Percentiles rank a stretch among this genome's conserved stretches.
phyloP scores from a whole-genome alignment of 805 yeast genomes.

The Saturnispora dispora region DNA sequence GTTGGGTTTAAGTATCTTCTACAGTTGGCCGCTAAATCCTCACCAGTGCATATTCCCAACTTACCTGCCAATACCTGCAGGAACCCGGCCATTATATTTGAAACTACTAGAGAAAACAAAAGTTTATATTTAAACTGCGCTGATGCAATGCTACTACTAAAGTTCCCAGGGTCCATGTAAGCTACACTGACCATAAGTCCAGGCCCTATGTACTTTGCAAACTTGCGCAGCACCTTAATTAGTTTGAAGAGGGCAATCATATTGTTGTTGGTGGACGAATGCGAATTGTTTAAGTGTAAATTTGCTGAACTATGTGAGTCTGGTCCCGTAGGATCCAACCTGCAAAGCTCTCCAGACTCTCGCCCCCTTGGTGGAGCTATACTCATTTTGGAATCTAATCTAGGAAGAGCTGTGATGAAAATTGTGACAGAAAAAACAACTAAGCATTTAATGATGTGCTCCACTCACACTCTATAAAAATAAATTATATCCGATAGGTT shows the following conservation, averaged over 20 bases:
- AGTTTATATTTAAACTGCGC: conserved; percentile 66
- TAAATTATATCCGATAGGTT: neutral
- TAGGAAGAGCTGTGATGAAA: neutral
- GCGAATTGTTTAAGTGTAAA: neutral
- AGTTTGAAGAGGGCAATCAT: neutral
- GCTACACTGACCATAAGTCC: conserved; percentile 93
- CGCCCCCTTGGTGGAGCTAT: neutral
- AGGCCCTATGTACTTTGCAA: conserved; percentile 64
- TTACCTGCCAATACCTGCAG: conserved; percentile 80
- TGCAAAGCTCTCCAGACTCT: neutral
- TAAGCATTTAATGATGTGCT: neutral
- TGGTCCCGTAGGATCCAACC: neutral
- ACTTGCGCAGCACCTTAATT: conserved; percentile 17
- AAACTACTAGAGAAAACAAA: conserved; percentile 65
- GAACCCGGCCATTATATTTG: conserved; percentile 81
- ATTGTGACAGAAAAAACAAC: neutral
- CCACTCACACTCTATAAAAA: neutral
- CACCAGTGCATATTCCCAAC: conserved; percentile 89
- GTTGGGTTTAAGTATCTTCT: conserved; percentile 59
- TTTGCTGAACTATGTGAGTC: neutral
- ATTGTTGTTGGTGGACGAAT: neutral
- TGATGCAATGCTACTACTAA: conserved; percentile 87
- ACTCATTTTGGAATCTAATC: neutral
- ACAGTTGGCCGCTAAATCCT: conserved; percentile 84
- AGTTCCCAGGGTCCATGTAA: conserved; percentile 97